Conservation (phyloP, 495 filamentous ascomycete genomes). For the Copromyces sp. region DNA sequence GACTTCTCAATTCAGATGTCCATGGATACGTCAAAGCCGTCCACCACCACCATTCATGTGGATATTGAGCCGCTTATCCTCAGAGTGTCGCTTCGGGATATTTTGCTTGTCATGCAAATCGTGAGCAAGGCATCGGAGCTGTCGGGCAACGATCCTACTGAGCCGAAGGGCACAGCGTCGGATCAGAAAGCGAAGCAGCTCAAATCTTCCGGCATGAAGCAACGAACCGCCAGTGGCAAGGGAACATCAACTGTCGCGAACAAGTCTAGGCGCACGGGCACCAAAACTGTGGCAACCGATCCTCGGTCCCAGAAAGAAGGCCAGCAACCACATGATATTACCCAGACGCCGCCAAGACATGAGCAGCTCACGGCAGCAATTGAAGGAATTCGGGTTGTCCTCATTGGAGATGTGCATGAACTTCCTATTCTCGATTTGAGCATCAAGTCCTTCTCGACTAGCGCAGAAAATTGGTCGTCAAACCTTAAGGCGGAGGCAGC, state of each 20-base stretch:
- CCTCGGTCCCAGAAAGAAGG: constrained; percentile 4
- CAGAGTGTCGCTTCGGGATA: constrained; percentile 84
- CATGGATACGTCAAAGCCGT: constrained; percentile 67
- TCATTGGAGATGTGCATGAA: constrained; percentile 93
- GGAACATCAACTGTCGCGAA: constrained; percentile 48
- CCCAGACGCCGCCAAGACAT: constrained; percentile 31
- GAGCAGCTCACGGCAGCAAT: constrained; percentile 79
- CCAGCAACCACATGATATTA: constrained; percentile 24
- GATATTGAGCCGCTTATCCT: constrained; percentile 91
- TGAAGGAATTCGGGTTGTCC: constrained; percentile 81
- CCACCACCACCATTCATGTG: constrained; percentile 67
- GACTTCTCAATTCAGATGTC: constrained; percentile 88
- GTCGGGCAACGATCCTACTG: constrained; percentile 47
- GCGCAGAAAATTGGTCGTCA: constrained; percentile 82
- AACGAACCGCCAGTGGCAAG: constrained; percentile 55
- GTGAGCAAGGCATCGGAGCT: constrained; percentile 87
- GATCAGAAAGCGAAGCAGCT: constrained; percentile 56
- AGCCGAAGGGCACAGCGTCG: constrained; percentile 23
- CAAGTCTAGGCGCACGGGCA: constrained; percentile 17
- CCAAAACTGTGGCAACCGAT: not conserved
- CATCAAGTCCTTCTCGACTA: constrained; percentile 77
- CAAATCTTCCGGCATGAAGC: constrained; percentile 45
- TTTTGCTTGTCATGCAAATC: constrained; percentile 87
- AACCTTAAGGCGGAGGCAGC: constrained; percentile 77
- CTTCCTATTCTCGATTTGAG: constrained; percentile 89